These are phyloP conservation scores for Populus alba DNA, from an alignment of 345 rosid species.

Conservation along the genomic window DNA sequence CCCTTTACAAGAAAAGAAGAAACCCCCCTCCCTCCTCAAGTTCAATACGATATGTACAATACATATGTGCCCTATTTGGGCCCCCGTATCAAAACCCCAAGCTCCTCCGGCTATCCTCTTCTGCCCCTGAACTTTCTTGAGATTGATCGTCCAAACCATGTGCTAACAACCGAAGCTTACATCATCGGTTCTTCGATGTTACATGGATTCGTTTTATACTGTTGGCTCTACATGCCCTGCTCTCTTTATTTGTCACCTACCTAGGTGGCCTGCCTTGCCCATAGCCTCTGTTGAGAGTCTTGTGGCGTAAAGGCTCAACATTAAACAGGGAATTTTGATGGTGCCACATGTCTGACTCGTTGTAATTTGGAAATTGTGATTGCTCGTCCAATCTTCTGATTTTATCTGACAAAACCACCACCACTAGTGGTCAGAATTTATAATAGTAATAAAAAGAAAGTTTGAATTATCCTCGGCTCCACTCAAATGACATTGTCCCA, in stretches of 20 bases:
- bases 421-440: conserved; percentile 30
- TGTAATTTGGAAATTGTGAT: conserved; percentile 1
- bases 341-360: conserved; percentile 12
- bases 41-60: too few relatives aligned
- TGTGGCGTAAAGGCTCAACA: neutral
- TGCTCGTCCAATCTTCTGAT: conserved; percentile 9
- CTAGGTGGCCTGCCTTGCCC: neutral
- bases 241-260: neutral
- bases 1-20: neutral
- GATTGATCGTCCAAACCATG: neutral
- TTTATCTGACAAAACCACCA: neutral
- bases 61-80: neutral
- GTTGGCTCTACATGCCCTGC: neutral
- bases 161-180: neutral
- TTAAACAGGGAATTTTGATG: neutral
- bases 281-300: neutral
- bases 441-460: neutral
- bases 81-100: neutral
- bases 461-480: conserved; percentile 33
- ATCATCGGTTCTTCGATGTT: neutral
- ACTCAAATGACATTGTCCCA: conserved; percentile 44
- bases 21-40: neutral
- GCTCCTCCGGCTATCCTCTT: neutral
- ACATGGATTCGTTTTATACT: neutral
- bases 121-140: neutral